These are phyloP conservation scores for Marsdenia floribunda DNA, from an alignment of 257 asterid genomes.

Conservation along the genomic window DNA sequence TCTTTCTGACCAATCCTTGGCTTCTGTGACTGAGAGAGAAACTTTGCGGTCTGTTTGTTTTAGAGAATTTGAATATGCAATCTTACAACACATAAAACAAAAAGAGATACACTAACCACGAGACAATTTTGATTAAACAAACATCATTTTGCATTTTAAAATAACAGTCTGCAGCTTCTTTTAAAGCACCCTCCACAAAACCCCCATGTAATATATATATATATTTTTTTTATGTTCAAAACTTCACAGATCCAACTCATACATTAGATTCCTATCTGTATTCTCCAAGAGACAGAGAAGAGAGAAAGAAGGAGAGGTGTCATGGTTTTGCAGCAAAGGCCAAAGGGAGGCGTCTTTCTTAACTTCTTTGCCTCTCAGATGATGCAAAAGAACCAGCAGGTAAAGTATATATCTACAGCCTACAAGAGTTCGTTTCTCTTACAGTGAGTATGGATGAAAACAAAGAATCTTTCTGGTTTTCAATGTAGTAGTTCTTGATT, in stretches of 20 bases:
- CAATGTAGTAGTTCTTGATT: constrained; percentile 11
- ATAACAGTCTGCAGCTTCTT: constrained; percentile 61
- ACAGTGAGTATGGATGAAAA: constrained; percentile 19
- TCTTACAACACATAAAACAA: constrained; percentile 58
- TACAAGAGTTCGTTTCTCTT: too few relatives aligned
- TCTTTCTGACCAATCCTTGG: constrained; percentile 39
- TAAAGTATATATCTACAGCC: not conserved
- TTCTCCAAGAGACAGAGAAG: constrained; percentile 13
- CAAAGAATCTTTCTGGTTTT: constrained; percentile 19
- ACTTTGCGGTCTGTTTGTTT: constrained; percentile 13
- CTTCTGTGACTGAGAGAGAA: constrained; percentile 22
- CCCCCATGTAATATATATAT: constrained; percentile 23
- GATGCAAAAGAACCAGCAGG: too few relatives aligned
- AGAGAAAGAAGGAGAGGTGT: constrained; percentile 17
- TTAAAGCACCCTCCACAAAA: constrained; percentile 26
- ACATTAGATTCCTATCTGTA: constrained; percentile 51
- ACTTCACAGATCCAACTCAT: constrained; percentile 62
- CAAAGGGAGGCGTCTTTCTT: constrained; percentile 13
- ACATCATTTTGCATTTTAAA: constrained; percentile 37
- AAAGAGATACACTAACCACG: constrained; percentile 41
- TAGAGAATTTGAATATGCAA: constrained; percentile 24
- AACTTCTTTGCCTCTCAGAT: too few relatives aligned
- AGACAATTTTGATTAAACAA: constrained; percentile 40
- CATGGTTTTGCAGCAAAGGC: constrained; percentile 21
- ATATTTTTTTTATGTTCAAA: constrained; percentile 45